phyloP scores from a whole-genome alignment of 495 filamentous ascomycete species.

The Penicillium nucicola region DNA sequence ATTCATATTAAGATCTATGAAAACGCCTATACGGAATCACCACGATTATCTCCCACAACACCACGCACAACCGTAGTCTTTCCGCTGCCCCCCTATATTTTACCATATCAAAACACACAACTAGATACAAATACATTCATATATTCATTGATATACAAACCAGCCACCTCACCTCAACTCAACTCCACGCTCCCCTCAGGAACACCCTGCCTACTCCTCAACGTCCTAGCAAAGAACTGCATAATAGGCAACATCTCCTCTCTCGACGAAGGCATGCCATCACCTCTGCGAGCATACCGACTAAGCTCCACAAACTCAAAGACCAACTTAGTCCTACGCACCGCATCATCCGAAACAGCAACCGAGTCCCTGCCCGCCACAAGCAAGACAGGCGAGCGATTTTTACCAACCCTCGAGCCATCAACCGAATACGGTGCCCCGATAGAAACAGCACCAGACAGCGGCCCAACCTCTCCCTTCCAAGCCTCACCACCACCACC shows the following conservation, averaged over 20 bases:
- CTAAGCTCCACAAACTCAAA: slow-evolving; percentile 74
- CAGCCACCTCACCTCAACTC: slow-evolving; percentile 14
- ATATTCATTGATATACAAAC: background rate
- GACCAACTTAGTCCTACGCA: slow-evolving; percentile 57
- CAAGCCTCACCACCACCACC: too few species aligned
- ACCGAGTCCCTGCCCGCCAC: slow-evolving; percentile 63
- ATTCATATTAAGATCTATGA: background rate
- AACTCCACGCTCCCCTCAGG: slow-evolving; percentile 60
- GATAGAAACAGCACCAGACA: slow-evolving; percentile 70
- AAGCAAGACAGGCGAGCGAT: slow-evolving; percentile 70
- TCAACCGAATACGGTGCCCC: slow-evolving; percentile 67
- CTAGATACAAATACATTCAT: background rate
- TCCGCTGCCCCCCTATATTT: background rate
- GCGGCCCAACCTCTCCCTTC: slow-evolving; percentile 21
- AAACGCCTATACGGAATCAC: background rate
- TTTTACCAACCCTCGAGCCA: slow-evolving; percentile 40
- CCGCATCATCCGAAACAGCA: slow-evolving; percentile 58
- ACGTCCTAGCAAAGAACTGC: slow-evolving; percentile 79
- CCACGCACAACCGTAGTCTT: background rate
- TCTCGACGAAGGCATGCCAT: slow-evolving; percentile 76
- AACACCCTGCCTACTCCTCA: slow-evolving; percentile 63
- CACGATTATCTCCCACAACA: background rate
- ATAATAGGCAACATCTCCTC: slow-evolving; percentile 94
- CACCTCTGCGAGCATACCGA: slow-evolving; percentile 69
- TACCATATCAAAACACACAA: background rate